Evolutionary conservation across 306 rosid species (phyloP), one percentile per base, ranked within the genome.

Genomic region (Acacia confusa): DNA sequence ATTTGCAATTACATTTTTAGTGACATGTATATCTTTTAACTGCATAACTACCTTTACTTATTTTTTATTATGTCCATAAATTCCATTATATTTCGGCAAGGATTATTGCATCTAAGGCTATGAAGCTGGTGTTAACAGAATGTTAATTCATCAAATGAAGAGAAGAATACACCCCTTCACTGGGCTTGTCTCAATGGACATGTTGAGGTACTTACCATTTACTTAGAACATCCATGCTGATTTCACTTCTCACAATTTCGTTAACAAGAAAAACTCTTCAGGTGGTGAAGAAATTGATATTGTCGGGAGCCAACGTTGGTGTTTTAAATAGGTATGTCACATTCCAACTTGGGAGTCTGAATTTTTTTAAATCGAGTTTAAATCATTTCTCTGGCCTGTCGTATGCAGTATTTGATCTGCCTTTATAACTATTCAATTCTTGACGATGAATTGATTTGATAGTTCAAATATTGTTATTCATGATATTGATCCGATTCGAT

Each of bases 121-220:
- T 27, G 53, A 45, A 79, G 30, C 72, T 34, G 78, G 75, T 50
- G 34, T 28, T 69, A 48, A 65, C 93, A 92, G 98, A 94, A 89
- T 71, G 82, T 95, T 77, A 93, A 91, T 88, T 85, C 91, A 76
- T 72, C 82, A 61, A 95, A 95, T n/a, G 88, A 66, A 75, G 97
- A 95, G 86, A 93, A 86, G 78, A 95, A 91, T 82, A 90, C 97
- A 44, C 94, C 99, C 43, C 86, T 95, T 80, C 99, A 95, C 70
- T 95, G 99, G 99, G 99, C 97, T 40, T 93, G 97, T 81, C 97
- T 95, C 76, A 95, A 95, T 84, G 99, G 99, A n/a, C 97, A 89
- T 86, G 32, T 93, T 28, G 95, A 93, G 92, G 98, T 94, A 82
- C 82, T 55, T 43, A 6, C 53, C 63, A 7, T 48, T 77, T 20